Evolutionary conservation across 2,329 filamentous ascomycete species (phyloP), one percentile per base, ranked within the genome.

Genomic region (Passalora sequoiae): DNA sequence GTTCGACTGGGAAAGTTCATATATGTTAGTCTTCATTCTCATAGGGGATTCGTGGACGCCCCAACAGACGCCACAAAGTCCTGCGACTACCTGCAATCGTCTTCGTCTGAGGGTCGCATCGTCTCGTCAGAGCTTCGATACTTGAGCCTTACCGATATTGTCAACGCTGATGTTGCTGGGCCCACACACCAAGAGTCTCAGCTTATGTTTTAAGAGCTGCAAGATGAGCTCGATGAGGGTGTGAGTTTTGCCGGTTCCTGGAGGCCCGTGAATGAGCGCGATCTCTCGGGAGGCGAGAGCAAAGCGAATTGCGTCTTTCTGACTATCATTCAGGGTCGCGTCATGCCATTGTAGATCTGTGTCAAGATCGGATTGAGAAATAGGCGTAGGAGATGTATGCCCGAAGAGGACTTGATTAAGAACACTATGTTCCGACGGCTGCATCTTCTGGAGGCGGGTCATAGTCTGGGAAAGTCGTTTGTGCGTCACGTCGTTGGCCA

Each of bases 151-250:
- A n/a, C n/a, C n/a, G 45, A 98, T 94, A 61, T 98, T 98, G 74
- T 98, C 92, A 1, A 98, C 92, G 0, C 88, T 92, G 56, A 98
- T 89, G 63, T 98, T 98, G 21, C 88, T 95, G 0, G 92, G 92
- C 0, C 91, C 92, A 59, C 92, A 97, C n/a, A 97, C 91, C 1
- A 97, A 74, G 8, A 97, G 73, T 1, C 89, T 80, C 41, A 83
- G 75, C 24, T 81, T 77, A 17, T 79, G 78, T 60, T 82, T 83
- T 42, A 94, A 72, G 55, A 97, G 71, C 61, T 98, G 92, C n/a
- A 94, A 73, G 48, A 98, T 94, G 9, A 98, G 74, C 65, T 98
- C 92, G 47, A 98, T 91, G 28, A 98, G 70, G 0, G 92, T 97
- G 62, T 97, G 91, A 0, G 92, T 98, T 66, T 98, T 98, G 37